Percentiles rank a stretch among this genome's conserved stretches.
Conservation (phyloP, 2,329 filamentous ascomycete species). For the Lasiodiplodia sp. region DNA sequence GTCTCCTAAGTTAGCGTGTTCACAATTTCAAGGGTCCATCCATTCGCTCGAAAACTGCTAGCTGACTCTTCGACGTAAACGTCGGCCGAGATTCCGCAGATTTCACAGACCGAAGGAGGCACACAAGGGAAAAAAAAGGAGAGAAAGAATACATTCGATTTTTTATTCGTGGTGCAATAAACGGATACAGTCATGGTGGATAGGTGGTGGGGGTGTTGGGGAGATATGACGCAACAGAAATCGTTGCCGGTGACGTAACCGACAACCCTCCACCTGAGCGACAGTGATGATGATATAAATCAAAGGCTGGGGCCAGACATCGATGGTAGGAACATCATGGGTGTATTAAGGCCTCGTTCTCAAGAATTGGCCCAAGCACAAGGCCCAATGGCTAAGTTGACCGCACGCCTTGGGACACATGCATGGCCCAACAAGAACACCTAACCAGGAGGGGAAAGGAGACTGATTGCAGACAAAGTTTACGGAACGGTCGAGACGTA, state of each 20-base stretch:
- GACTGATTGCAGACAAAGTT: neutral
- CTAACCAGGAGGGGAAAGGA: neutral
- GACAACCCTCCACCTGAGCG: neutral
- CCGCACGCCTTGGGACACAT: neutral
- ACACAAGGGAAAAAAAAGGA: neutral
- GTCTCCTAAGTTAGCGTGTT: constrained; percentile 9
- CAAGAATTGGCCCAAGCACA: constrained; percentile 43
- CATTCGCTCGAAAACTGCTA: neutral
- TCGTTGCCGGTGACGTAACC: constrained; percentile 17
- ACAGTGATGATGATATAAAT: constrained; percentile 1
- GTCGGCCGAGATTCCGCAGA: neutral
- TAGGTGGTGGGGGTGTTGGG: neutral
- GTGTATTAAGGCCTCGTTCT: constrained; percentile 31
- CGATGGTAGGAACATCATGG: no score
- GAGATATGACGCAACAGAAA: constrained; percentile 18
- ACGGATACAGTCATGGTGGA: neutral
- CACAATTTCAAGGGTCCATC: neutral
- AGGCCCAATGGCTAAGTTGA: neutral
- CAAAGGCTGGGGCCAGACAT: neutral
- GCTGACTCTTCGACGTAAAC: neutral
- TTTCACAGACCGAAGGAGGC: neutral
- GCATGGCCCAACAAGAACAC: neutral
- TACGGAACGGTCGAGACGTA: constrained; percentile 6
- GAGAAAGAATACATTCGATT: neutral
- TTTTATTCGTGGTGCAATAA: constrained; percentile 1